phyloP scores from a whole-genome alignment of 139 green algal species.

The Auxenochlorella protothecoides region DNA sequence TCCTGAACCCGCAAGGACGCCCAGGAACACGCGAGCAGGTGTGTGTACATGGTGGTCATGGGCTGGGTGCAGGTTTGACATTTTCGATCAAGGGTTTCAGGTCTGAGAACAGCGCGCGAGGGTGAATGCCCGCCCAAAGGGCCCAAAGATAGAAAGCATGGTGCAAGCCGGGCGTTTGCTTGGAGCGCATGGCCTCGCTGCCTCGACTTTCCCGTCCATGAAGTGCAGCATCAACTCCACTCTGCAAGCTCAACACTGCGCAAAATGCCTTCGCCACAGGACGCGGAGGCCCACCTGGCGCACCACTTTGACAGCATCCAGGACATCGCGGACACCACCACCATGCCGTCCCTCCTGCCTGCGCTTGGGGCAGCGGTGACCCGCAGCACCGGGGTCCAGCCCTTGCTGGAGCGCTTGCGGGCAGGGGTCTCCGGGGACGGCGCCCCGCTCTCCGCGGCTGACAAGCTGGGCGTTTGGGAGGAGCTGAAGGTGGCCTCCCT shows the following conservation, averaged over 20 bases:
- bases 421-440: too few species aligned
- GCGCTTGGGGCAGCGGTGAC: slow-evolving; percentile 30
- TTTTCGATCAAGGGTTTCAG: too few species aligned
- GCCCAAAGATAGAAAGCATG: too few species aligned
- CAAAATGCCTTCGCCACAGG: neutral
- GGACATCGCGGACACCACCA: slow-evolving; percentile 52
- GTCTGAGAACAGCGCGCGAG: too few species aligned
- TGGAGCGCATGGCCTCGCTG: neutral
- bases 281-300: slow-evolving; percentile 20
- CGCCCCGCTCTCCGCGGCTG: slow-evolving; percentile 1
- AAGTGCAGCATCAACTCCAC: too few species aligned
- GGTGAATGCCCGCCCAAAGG: too few species aligned
- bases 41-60: too few species aligned
- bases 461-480: slow-evolving; percentile 49
- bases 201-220: too few species aligned
- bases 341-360: slow-evolving; percentile 48
- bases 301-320: slow-evolving; percentile 64
- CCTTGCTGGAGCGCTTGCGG: slow-evolving; percentile 31
- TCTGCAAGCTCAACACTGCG: too few species aligned
- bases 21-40: too few species aligned
- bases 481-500: slow-evolving; percentile 44
- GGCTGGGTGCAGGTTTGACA: too few species aligned
- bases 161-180: neutral
- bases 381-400: slow-evolving; percentile 27
- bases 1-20: too few species aligned